A percentile compares a stretch with the other conserved stretches of the same genome.
Evolutionary conservation across 1,284 basidiomycete genomes (phyloP).

Genomic region (Athelia sp.): DNA sequence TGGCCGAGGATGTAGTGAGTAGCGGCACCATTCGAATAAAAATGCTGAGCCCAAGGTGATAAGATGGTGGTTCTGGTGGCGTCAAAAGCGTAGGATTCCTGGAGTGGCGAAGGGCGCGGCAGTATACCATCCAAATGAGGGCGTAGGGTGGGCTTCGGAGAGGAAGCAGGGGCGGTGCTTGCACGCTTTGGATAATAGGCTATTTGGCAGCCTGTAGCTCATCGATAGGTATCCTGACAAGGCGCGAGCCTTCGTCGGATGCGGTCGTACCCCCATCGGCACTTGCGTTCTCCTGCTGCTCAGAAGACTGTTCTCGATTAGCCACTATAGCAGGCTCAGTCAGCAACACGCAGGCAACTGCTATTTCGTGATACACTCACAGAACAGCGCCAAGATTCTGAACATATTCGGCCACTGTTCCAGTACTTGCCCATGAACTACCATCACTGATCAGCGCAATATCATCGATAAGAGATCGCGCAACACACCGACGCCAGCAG

Average conservation of each 20-base stretch:
- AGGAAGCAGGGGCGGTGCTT: too few species aligned
- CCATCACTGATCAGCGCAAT: constrained; percentile 1
- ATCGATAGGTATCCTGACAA: constrained; percentile 62
- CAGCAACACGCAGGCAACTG: neutral
- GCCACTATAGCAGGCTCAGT: constrained; percentile 30
- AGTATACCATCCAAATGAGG: too few species aligned
- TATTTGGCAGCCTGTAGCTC: constrained; percentile 31
- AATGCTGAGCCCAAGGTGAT: too few species aligned
- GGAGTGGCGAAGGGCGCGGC: too few species aligned
- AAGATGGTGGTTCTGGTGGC: too few species aligned
- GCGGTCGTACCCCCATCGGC: constrained; percentile 7
- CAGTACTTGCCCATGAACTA: constrained; percentile 71
- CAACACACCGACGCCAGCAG: constrained; percentile 59
- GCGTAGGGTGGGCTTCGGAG: too few species aligned
- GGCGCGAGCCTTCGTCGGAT: constrained; percentile 24
- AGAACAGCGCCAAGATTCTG: constrained; percentile 60
- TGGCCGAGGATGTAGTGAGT: too few species aligned
- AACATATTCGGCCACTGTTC: constrained; percentile 82
- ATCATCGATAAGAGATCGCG: neutral
- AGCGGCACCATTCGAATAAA: too few species aligned
- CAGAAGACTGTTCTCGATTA: constrained; percentile 29
- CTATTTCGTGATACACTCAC: constrained; percentile 35
- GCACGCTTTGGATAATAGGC: too few species aligned
- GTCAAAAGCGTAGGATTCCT: too few species aligned
- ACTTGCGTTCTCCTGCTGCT: constrained; percentile 14